phyloP scores from a whole-genome alignment of 495 filamentous ascomycete species.

The Penicillium atrosanguineum region DNA sequence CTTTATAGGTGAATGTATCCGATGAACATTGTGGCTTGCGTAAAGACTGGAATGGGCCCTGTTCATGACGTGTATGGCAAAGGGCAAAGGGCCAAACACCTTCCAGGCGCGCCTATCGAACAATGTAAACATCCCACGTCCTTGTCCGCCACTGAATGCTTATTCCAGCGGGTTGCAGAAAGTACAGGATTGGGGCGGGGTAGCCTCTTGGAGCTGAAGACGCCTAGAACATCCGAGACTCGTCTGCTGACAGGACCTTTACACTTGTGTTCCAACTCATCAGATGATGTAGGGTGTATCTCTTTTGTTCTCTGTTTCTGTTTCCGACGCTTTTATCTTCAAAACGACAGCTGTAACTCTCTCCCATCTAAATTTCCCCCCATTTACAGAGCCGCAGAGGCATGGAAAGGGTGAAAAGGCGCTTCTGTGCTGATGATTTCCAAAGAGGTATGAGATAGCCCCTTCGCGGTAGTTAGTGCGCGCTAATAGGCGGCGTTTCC shows the following conservation, averaged over 20 bases:
- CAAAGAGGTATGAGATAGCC: constrained; percentile 2
- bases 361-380: background rate
- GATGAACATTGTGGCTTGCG: background rate
- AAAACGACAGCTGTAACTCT: background rate
- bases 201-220: constrained; percentile 4
- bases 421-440: constrained; percentile 14
- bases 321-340: background rate
- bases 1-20: too few species aligned
- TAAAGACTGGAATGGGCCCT: background rate
- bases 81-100: background rate
- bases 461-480: background rate
- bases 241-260: background rate
- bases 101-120: background rate
- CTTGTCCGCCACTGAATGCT: background rate
- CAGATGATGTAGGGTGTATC: background rate
- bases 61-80: background rate
- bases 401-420: constrained; percentile 12
- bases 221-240: constrained; percentile 3
- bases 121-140: constrained; percentile 1
- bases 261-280: background rate
- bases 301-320: background rate
- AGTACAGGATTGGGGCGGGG: constrained; percentile 7
- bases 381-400: background rate
- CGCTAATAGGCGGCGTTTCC: background rate
- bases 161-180: constrained; percentile 16